Evolutionary conservation across 2,329 filamentous ascomycete species (phyloP).

Genomic region (Colletotrichum trifolii): DNA sequence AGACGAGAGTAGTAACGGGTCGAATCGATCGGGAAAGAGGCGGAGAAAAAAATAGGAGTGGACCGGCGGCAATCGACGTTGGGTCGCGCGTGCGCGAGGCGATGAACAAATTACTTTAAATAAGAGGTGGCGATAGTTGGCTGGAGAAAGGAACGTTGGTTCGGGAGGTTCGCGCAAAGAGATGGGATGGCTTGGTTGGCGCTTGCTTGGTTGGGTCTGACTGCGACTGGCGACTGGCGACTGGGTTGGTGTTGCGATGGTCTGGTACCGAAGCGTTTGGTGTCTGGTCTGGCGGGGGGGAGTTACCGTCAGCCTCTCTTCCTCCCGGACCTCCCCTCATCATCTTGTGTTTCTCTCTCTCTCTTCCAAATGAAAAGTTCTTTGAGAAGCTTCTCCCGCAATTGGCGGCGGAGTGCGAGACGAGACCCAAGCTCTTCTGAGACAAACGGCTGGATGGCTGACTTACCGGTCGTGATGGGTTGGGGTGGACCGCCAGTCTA

Average conservation of each 20-base stretch:
- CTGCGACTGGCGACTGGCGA: too few relatives aligned
- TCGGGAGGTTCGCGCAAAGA: constrained; percentile 11
- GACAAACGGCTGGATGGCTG: constrained; percentile 7
- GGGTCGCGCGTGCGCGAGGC: neutral
- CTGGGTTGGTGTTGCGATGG: constrained; percentile 6
- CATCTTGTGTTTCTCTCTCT: neutral
- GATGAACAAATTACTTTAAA: constrained; percentile 20
- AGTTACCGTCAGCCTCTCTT: constrained; percentile 31
- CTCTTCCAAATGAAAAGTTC: constrained; percentile 6
- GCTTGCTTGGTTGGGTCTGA: too few relatives aligned
- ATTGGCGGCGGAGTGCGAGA: constrained; percentile 2
- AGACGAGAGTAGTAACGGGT: neutral
- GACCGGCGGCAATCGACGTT: neutral
- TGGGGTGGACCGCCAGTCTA: constrained; percentile 19
- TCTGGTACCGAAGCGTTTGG: constrained; percentile 3
- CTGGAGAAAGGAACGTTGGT: constrained; percentile 28
- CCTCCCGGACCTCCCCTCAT: constrained; percentile 16
- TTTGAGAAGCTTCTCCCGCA: constrained; percentile 14
- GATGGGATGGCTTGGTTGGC: constrained; percentile 1
- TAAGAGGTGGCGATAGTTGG: constrained; percentile 3
- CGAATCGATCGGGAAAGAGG: constrained; percentile 1
- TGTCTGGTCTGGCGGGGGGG: constrained; percentile 23
- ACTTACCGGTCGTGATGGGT: constrained; percentile 26
- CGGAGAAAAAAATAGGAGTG: neutral
- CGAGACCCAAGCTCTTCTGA: constrained; percentile 11